Percentiles rank a stretch among this genome's conserved stretches.
Conservation (phyloP, 495 filamentous ascomycete genomes). For the Penicillium malachiteum region DNA sequence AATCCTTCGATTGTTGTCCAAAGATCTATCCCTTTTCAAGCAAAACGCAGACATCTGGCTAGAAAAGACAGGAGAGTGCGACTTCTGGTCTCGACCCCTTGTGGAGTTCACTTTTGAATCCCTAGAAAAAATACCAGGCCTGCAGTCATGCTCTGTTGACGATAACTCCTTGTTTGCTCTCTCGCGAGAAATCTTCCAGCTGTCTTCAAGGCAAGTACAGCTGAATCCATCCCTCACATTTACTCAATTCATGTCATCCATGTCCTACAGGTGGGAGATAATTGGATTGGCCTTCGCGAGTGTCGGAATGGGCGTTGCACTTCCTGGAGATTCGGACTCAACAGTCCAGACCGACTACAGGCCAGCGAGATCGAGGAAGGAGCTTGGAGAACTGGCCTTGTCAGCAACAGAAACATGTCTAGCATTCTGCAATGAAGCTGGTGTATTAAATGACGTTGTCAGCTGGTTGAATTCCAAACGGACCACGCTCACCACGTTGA, state of each 20-base stretch:
- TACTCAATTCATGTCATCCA: not conserved
- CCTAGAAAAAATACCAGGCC: not conserved
- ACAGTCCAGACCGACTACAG: not conserved
- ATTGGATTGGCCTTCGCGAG: slow-evolving; percentile 4
- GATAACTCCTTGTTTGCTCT: not conserved
- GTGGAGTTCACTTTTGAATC: slow-evolving; percentile 1
- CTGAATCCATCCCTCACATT: not conserved
- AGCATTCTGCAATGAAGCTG: slow-evolving; percentile 8
- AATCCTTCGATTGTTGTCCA: not conserved
- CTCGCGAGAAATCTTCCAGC: slow-evolving; percentile 1
- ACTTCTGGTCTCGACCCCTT: not conserved
- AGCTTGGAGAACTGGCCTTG: not conserved
- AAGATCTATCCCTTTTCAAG: not conserved
- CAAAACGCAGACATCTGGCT: not conserved
- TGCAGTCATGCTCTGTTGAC: not conserved
- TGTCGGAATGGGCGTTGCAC: not conserved
- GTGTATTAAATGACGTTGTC: slow-evolving; percentile 9
- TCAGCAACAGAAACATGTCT: slow-evolving; percentile 6
- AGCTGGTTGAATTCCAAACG: slow-evolving; percentile 3
- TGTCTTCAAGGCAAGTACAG: not conserved
- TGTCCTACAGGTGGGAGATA: slow-evolving; percentile 8
- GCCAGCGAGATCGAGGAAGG: not conserved
- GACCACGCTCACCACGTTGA: not conserved
- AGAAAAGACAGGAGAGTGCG: not conserved
- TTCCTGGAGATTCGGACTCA: slow-evolving; percentile 5